Evolutionary conservation across 169 alveolate species (phyloP).

Genomic region (Cryptosporidium viatorum): DNA sequence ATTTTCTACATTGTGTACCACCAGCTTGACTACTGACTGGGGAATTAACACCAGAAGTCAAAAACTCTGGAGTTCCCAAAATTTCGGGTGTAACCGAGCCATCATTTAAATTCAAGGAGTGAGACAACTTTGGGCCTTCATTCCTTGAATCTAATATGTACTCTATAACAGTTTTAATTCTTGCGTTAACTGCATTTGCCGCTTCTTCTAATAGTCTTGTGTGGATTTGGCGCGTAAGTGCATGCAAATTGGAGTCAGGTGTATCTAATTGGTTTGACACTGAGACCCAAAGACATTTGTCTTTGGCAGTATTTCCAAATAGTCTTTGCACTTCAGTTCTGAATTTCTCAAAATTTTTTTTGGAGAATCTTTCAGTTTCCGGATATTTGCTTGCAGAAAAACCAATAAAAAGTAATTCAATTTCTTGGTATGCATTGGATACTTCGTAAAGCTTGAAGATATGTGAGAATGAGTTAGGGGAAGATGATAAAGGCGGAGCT

Average conservation of each 20-base stretch:
- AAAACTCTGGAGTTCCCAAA: conserved; percentile 18
- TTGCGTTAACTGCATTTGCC: conserved; percentile 19
- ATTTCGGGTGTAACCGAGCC: not conserved
- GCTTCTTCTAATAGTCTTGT: conserved; percentile 21
- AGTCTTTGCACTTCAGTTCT: conserved; percentile 48
- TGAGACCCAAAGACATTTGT: conserved; percentile 56
- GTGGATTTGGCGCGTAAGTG: not conserved
- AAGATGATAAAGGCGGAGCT: conserved; percentile 9
- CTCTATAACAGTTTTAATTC: conserved; percentile 58
- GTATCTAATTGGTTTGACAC: conserved; percentile 10
- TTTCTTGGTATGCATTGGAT: not conserved
- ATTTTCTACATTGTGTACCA: conserved; percentile 65
- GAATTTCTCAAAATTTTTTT: conserved; percentile 52
- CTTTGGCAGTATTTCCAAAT: conserved; percentile 39
- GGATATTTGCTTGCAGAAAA: conserved; percentile 19
- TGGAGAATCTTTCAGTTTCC: conserved; percentile 53
- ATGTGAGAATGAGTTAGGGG: not conserved
- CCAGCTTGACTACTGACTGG: conserved; percentile 10
- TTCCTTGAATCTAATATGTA: not conserved
- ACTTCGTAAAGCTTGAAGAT: conserved; percentile 24
- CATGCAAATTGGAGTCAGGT: not conserved
- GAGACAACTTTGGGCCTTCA: conserved; percentile 63
- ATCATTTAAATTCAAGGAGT: conserved; percentile 11
- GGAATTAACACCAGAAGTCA: conserved; percentile 13
- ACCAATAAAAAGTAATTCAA: conserved; percentile 25